Evolutionary conservation across 2,329 filamentous ascomycete genomes (phyloP).

Genomic region (Pyrenophora graminea): DNA sequence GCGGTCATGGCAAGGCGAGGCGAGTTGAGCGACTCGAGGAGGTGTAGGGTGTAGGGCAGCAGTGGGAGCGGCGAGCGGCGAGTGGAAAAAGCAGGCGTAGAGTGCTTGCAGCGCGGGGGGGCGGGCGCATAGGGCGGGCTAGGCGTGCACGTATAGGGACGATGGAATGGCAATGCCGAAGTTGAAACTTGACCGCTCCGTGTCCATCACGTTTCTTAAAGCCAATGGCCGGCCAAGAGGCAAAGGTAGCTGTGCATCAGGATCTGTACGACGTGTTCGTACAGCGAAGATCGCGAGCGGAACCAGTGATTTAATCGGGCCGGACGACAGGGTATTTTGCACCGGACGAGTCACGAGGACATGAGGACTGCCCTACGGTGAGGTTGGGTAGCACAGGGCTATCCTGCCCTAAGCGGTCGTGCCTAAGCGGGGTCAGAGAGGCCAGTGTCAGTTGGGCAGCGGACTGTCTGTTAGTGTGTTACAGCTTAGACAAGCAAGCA

Average conservation of each 20-base stretch:
- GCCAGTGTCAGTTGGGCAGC: conserved; percentile 3
- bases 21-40: conserved; percentile 38
- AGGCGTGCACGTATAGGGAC: conserved; percentile 1
- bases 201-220: neutral
- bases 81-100: conserved; percentile 11
- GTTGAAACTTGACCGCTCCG: conserved; percentile 1
- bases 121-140: conserved; percentile 10
- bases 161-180: conserved; percentile 5
- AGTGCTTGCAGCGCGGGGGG: conserved; percentile 12
- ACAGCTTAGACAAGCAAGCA: neutral
- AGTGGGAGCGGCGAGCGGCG: neutral
- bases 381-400: conserved; percentile 20
- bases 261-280: conserved; percentile 23
- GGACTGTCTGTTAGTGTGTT: too few species aligned
- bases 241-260: conserved; percentile 1
- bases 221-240: neutral
- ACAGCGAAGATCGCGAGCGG: conserved; percentile 22
- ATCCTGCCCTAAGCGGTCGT: conserved; percentile 12
- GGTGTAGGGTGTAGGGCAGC: conserved; percentile 26
- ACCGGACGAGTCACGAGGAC: conserved; percentile 19
- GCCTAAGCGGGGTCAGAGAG: conserved; percentile 14
- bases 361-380: conserved; percentile 6
- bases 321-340: conserved; percentile 4
- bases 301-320: conserved; percentile 14
- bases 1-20: conserved; percentile 22